Base-by-base conservation (phyloP, 805 yeast species). In the Pichia pseudocactophila region DNA sequence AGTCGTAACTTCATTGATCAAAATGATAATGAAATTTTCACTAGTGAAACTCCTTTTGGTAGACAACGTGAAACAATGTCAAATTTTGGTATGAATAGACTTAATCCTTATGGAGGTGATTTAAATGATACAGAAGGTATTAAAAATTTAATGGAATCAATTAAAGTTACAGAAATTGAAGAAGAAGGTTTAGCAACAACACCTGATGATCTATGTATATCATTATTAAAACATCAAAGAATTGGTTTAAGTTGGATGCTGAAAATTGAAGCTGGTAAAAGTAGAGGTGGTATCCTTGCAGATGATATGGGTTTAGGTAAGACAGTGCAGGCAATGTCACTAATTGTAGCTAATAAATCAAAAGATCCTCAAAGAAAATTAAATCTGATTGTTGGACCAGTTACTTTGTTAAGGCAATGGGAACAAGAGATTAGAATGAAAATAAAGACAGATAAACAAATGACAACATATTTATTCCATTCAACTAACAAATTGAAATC, bases 271-370 rank as follows among this genome's bases (percentile, higher is more conserved):
- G 61, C 67, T 13, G 71, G 79, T 3, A 63, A 60, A 30, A 70
- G 73, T 35, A 65, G 64, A 50, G 90, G 90, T 16, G 84, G 89
- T 7, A 77, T 82, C 10, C 60, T 83, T 12, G 88, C 88, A 1
- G 92, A 83, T 59, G 89, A 81, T 66, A 82, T 82, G 92, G 92
- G 92, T 8, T 63, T 83, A 17, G 87, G 88, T 43, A 83, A 83
- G 57, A 83, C 92, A 0, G 71, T 80, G 27, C 89, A 82, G 51
- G 71, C 84, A 1, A 61, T 82, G 17, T 74, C 81, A 1, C 56
- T 84, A 34, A 74, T 83, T 42, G 53, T 80, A 42, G 66, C 76
- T 2, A 63, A 70, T 52, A 58, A 52, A 37, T 54, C 73, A 2
- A 36, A 38, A 12, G 51, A 48, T 20, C 32, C 63, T 16, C 50